A percentile compares a stretch with the other conserved stretches of the same genome.
Evolutionary conservation across 768 basidiomycete genomes (phyloP).

Genomic region (Infundibulicybe gibba): DNA sequence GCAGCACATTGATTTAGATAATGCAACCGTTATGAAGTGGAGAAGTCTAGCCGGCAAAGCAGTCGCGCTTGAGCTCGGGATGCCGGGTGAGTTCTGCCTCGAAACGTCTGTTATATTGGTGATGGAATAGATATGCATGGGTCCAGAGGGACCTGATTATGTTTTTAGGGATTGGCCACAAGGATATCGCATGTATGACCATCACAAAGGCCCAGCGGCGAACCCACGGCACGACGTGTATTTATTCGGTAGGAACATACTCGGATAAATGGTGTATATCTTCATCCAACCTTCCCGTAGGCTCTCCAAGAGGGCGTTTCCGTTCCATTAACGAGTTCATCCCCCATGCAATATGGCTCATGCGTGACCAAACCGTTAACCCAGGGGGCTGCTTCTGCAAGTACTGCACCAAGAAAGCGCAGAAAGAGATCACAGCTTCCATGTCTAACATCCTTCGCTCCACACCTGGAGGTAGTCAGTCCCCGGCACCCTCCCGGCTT

Average conservation of each 20-base stretch:
- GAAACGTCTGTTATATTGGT: not conserved
- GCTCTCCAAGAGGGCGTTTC: conserved; percentile 49
- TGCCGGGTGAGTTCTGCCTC: conserved; percentile 40
- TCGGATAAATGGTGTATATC: not conserved
- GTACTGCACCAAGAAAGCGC: conserved; percentile 69
- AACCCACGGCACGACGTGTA: conserved; percentile 73
- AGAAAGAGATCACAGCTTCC: conserved; percentile 63
- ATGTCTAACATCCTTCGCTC: conserved; percentile 35
- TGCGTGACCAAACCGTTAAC: conserved; percentile 45
- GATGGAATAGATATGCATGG: conserved; percentile 5
- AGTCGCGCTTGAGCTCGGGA: conserved; percentile 36
- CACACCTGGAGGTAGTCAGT: conserved; percentile 19
- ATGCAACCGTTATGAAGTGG: conserved; percentile 57
- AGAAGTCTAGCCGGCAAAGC: conserved; percentile 38
- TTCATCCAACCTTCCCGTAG: conserved; percentile 23
- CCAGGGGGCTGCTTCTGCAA: conserved; percentile 65
- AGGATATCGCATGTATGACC: conserved; percentile 71
- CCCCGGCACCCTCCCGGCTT: conserved; percentile 17
- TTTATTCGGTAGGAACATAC: conserved; percentile 56
- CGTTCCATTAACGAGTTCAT: conserved; percentile 85
- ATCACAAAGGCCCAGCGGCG: conserved; percentile 58
- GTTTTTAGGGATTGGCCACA: conserved; percentile 63
- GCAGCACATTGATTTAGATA: conserved; percentile 48
- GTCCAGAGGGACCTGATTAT: conserved; percentile 48
- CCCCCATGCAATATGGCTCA: conserved; percentile 81